A percentile compares a stretch with the other conserved stretches of the same genome.
Evolutionary conservation across 768 basidiomycete genomes (phyloP).

Genomic region (Trametes gibbosa): DNA sequence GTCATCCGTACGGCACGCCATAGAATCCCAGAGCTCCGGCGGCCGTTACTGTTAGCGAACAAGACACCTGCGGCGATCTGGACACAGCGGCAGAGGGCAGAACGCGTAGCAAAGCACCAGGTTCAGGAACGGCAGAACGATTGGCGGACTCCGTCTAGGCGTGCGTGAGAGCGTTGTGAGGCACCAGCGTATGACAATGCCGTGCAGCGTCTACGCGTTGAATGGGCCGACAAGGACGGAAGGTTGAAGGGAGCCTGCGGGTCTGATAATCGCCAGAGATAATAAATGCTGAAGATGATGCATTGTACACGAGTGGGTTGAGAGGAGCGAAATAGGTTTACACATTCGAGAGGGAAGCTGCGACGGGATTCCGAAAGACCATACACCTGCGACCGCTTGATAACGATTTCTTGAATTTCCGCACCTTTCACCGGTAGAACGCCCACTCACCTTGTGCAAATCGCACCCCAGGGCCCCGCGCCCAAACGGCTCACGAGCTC

Average conservation of each 20-base stretch:
- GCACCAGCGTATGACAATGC: not conserved
- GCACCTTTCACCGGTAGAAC: too few relatives aligned
- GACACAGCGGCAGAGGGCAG: not conserved
- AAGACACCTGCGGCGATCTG: not conserved
- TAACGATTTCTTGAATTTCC: too few relatives aligned
- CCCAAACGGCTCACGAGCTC: not conserved
- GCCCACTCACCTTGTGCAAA: not conserved
- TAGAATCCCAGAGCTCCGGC: not conserved
- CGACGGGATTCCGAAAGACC: not conserved
- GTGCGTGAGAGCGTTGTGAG: not conserved
- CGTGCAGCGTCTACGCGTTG: not conserved
- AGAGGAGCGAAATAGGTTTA: not conserved
- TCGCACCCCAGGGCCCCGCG: too few relatives aligned
- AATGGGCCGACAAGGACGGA: too few relatives aligned
- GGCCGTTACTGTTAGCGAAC: not conserved
- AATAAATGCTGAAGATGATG: not conserved
- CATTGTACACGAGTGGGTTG: constrained; percentile 9
- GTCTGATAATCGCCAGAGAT: not conserved
- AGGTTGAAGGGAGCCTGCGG: not conserved
- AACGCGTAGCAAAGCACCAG: not conserved
- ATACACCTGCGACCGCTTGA: not conserved
- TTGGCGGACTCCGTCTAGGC: not conserved
- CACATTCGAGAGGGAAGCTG: not conserved
- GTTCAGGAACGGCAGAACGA: not conserved
- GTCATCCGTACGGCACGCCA: not conserved